These are phyloP conservation scores for Epichloe typhina DNA, from an alignment of 2,329 filamentous ascomycete species.

Conservation along the genomic window DNA sequence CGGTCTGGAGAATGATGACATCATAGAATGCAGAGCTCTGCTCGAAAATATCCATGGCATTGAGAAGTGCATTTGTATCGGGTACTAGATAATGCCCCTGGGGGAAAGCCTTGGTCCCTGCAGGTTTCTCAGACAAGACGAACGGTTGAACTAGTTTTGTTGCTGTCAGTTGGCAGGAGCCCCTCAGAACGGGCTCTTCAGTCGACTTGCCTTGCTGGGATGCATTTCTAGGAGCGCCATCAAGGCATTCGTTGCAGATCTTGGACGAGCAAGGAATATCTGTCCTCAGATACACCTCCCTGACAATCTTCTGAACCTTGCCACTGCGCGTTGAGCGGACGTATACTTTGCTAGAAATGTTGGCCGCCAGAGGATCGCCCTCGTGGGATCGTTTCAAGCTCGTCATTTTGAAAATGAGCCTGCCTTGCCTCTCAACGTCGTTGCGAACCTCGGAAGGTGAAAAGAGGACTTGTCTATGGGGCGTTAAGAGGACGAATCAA, in stretches of 20 bases:
- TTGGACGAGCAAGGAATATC: constrained; percentile 96
- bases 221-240: constrained; percentile 65
- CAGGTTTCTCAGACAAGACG: constrained; percentile 78
- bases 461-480: constrained; percentile 8
- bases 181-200: background rate
- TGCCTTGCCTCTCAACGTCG: constrained; percentile 3
- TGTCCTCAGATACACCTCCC: constrained; percentile 87
- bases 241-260: constrained; percentile 65
- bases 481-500: constrained; percentile 12
- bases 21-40: constrained; percentile 85
- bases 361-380: constrained; percentile 45
- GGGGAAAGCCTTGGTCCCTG: constrained; percentile 72
- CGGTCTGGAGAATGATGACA: constrained; percentile 91
- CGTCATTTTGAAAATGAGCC: constrained; percentile 35
- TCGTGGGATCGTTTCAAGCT: constrained; percentile 48
- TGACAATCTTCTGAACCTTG: constrained; percentile 97
- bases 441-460: constrained; percentile 4
- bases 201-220: constrained; percentile 53
- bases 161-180: background rate
- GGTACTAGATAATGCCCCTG: constrained; percentile 89
- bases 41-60: constrained; percentile 95
- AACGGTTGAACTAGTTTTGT: constrained; percentile 54
- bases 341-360: constrained; percentile 90
- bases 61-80: constrained; percentile 90
- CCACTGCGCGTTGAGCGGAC: constrained; percentile 88